These are phyloP conservation scores for Polytrichum commune DNA, from an alignment of 225 moss, liverwort and hornwort genomes.

Conservation along the genomic window DNA sequence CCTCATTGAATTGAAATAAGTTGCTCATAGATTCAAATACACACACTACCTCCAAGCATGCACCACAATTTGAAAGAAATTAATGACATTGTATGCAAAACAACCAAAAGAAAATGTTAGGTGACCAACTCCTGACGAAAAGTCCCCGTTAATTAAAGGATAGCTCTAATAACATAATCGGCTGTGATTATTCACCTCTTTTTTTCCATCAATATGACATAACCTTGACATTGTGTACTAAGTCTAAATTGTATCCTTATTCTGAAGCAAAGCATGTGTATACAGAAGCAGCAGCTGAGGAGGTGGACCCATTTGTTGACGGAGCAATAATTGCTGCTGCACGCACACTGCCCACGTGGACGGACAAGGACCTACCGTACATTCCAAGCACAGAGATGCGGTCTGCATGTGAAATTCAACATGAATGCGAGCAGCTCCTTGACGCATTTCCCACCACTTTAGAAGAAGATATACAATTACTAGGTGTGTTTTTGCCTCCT, in stretches of 20 bases:
- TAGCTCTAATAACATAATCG: no score
- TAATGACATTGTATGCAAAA: no score
- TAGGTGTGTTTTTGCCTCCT: slow-evolving; percentile 28
- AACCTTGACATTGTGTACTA: no score
- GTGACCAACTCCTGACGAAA: no score
- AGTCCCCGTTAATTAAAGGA: no score
- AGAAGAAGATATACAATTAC: slow-evolving; percentile 56
- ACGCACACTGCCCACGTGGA: slow-evolving; percentile 82
- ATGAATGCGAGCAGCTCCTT: slow-evolving; percentile 72
- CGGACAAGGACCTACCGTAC: slow-evolving; percentile 74
- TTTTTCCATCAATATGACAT: no score
- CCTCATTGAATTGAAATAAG: no score
- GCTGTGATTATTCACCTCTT: no score
- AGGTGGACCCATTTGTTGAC: slow-evolving; percentile 61
- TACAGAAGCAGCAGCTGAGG: slow-evolving; percentile 39
- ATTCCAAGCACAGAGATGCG: slow-evolving; percentile 88
- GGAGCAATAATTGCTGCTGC: slow-evolving; percentile 81
- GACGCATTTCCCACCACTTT: slow-evolving; percentile 65
- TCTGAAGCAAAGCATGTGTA: slow-evolving; percentile 4
- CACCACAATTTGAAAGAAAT: no score
- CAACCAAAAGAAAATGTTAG: no score
- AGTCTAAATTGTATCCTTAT: not conserved
- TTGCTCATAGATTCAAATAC: no score
- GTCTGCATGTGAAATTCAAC: slow-evolving; percentile 69
- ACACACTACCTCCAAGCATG: no score